phyloP scores from a whole-genome alignment of 2,329 filamentous ascomycete genomes.

The Xylogone sp. region DNA sequence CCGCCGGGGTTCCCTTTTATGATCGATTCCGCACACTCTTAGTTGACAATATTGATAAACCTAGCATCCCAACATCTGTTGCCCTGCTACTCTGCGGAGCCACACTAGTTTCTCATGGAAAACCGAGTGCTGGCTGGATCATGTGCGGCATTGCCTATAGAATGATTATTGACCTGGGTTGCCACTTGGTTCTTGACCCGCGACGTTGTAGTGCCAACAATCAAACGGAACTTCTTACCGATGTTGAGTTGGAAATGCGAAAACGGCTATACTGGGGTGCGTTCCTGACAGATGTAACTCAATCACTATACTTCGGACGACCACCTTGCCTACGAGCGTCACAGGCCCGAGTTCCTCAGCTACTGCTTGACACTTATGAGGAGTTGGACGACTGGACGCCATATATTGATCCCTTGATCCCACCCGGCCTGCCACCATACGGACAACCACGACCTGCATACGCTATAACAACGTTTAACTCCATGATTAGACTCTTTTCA shows the following conservation, averaged over 20 bases:
- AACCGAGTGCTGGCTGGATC: slow-evolving; percentile 29
- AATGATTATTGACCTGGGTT: slow-evolving; percentile 37
- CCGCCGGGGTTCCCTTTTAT: slow-evolving; percentile 34
- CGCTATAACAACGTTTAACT: slow-evolving; percentile 32
- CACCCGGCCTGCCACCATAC: neutral
- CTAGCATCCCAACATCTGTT: slow-evolving; percentile 23
- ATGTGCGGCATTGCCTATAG: slow-evolving; percentile 36
- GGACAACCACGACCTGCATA: slow-evolving; percentile 10
- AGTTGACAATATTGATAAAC: slow-evolving; percentile 23
- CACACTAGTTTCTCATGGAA: slow-evolving; percentile 20
- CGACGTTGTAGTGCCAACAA: slow-evolving; percentile 24
- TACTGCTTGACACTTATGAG: slow-evolving; percentile 23
- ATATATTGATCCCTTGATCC: neutral
- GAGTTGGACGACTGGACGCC: slow-evolving; percentile 16
- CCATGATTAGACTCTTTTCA: slow-evolving; percentile 29
- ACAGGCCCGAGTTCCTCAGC: slow-evolving; percentile 19
- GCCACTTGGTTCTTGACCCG: slow-evolving; percentile 34
- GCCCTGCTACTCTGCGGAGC: slow-evolving; percentile 25
- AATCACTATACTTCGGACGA: slow-evolving; percentile 27
- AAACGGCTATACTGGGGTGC: slow-evolving; percentile 29
- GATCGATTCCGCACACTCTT: slow-evolving; percentile 33
- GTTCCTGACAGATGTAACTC: slow-evolving; percentile 27
- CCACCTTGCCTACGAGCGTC: slow-evolving; percentile 18
- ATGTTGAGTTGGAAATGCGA: slow-evolving; percentile 25
- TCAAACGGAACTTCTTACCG: slow-evolving; percentile 17